phyloP scores from a whole-genome alignment of 345 rosid species.

The Eucalyptus microcorys region DNA sequence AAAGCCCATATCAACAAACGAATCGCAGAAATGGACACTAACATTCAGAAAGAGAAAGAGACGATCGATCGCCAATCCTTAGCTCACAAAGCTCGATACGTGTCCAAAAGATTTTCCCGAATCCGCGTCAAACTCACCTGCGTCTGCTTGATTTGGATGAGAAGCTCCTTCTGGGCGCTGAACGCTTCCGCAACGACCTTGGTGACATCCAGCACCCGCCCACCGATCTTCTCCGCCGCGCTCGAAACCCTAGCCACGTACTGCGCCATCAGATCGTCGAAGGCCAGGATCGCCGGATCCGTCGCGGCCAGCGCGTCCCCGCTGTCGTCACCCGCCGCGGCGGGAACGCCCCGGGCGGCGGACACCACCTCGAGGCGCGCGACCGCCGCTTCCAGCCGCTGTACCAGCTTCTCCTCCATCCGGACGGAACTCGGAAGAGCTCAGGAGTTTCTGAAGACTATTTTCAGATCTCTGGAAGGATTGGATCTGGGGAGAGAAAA shows the following conservation, averaged over 20 bases:
- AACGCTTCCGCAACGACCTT: conserved; percentile 63
- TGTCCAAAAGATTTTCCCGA: neutral
- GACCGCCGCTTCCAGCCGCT: conserved; percentile 79
- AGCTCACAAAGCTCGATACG: neutral
- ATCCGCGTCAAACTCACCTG: conserved; percentile 17
- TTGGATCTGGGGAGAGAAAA: neutral
- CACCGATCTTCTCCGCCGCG: conserved; percentile 90
- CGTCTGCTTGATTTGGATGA: conserved; percentile 51
- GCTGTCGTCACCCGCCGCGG: conserved; percentile 1
- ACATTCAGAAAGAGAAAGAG: neutral
- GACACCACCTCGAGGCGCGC: conserved; percentile 62
- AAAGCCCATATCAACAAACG: neutral
- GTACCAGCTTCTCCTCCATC: conserved; percentile 74
- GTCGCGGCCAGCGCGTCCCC: conserved; percentile 5
- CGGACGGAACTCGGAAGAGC: neutral
- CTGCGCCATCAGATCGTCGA: conserved; percentile 51
- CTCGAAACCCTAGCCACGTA: conserved; percentile 37
- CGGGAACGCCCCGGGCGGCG: neutral
- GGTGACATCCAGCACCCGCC: conserved; percentile 65
- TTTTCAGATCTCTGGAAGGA: neutral
- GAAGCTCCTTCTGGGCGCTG: conserved; percentile 50
- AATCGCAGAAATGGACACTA: neutral
- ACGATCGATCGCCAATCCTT: neutral
- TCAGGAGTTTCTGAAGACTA: neutral
- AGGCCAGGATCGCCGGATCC: conserved; percentile 80